Base-by-base conservation (phyloP, 768 basidiomycete species). In the Tephrocybe sp. region DNA sequence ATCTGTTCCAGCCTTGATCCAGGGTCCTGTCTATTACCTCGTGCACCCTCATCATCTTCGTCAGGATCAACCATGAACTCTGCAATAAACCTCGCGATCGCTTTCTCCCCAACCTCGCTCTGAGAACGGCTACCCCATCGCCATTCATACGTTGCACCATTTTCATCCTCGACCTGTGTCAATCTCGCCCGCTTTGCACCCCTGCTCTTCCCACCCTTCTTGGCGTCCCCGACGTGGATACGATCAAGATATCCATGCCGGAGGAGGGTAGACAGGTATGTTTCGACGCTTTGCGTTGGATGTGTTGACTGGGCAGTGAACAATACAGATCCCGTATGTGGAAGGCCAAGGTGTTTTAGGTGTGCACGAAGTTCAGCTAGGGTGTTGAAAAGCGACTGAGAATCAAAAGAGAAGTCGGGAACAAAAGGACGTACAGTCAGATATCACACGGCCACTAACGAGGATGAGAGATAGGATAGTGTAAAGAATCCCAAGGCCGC, bases 81-180 rank as follows among this genome's bases (percentile, higher is more conserved):
- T 1, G 83, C 83, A 1, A 95, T 74, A 59, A 95, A 95, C 47
- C 68, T 69, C 1, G 83, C 88, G 8, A 94, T 71, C 11, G 74
- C 83, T 50, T 75, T 68, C 66, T 97, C 94, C 1, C 90, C 86
- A 3, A 97, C 80, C 66, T 97, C 94, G 25, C 80, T 80, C 31
- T 86, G 78, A 1, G 92, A 84, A 23, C 90, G 77, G 22, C 77
- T 70, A 3, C 93, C 94, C 94, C 94, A 97, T 15, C 82, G 78
- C 91, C 90, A 92, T 60, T 92, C 89, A 52, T 73, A 79, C 13
- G 69, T 66, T 12, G 67, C 65, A 13, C 72, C 77, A 6, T 68
- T 56, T 40, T 66, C 69, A 52, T 67, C 50, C 47, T 75, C 68
- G 16, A 73, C 71, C 37, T 70, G 70, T 12, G 69, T 68, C n/a